phyloP scores from a whole-genome alignment of 208 protist genomes.

The Crithidia bombi region DNA sequence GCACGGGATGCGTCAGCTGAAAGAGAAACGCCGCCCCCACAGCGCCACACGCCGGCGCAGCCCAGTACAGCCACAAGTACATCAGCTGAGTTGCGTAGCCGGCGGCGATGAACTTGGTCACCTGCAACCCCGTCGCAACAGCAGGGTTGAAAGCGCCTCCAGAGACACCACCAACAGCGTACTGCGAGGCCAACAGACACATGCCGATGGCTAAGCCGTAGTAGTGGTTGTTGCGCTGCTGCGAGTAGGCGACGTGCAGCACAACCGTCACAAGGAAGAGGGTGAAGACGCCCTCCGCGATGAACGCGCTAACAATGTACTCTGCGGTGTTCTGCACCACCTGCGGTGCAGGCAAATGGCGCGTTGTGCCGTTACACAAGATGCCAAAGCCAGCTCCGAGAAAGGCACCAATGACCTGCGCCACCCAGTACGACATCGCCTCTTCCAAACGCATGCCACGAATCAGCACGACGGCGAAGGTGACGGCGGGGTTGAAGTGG shows the following conservation, averaged over 20 bases:
- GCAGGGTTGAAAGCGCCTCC: conserved; percentile 86
- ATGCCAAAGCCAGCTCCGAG: conserved; percentile 63
- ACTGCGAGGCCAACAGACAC: conserved; percentile 64
- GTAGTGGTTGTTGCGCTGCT: conserved; percentile 75
- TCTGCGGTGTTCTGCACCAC: conserved; percentile 66
- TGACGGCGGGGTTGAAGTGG: conserved; percentile 88
- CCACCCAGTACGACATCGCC: conserved; percentile 79
- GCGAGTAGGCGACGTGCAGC: conserved; percentile 81
- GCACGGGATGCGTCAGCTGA: conserved; percentile 74
- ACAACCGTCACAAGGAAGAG: conserved; percentile 73
- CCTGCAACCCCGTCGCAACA: conserved; percentile 70
- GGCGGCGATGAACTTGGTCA: conserved; percentile 75
- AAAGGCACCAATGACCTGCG: conserved; percentile 78
- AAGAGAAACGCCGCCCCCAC: conserved; percentile 71
- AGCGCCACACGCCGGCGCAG: conserved; percentile 65
- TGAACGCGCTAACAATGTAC: conserved; percentile 71
- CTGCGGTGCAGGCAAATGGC: conserved; percentile 73
- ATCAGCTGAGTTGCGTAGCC: conserved; percentile 76
- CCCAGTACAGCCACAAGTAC: conserved; percentile 88
- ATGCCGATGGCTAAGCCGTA: conserved; percentile 86
- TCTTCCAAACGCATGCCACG: conserved; percentile 74
- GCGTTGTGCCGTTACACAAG: conserved; percentile 64
- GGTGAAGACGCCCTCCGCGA: conserved; percentile 74
- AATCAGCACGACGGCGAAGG: conserved; percentile 68
- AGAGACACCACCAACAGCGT: conserved; percentile 80